Evolutionary conservation across 139 green algal species (phyloP), one percentile per base, ranked within the genome.

Genomic region (Dunaliella primolecta): DNA sequence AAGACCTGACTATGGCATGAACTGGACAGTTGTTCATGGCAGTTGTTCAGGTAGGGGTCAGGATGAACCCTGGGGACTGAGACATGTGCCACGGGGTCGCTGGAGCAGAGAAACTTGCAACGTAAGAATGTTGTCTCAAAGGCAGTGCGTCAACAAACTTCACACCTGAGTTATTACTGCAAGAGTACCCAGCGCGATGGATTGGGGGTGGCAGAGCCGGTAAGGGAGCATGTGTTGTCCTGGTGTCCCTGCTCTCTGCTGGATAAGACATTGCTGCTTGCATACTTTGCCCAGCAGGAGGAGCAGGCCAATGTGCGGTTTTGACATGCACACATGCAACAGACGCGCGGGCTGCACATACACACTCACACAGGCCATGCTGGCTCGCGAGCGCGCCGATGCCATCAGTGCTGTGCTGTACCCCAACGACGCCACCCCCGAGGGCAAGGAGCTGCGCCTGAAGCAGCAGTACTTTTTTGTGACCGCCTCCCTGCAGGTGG

Each of bases 401-500:
- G 92, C 93, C 82, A 99, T 99, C 93, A 95, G 86, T 79, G 93
- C 94, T 2, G 97, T 99, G 91, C 92, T 99, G 36, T 99, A 99
- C 92, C 97, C 97, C 84, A 98, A 99, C 84, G 97, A 99, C 90
- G 91, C 91, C 70, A 99, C 97, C 2, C 89, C 93, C 74, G 95
- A 99, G 86, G 97, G 97, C 88, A 99, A 99, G 92, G 95, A 98
- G 92, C 94, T 99, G 88, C 95, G 97, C 81, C 92, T 99, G 35
- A 98, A 98, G 94, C 97, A 99, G 94, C 97, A 99, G 92, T 98
- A 97, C 93, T 99, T 99, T 92, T 98, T 99, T 82, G 95, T 98
- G 25, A 96, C 92, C 32, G 97, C 97, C 15, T 98, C 96, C 24
- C 90, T 99, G 64, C 97, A 99, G 93, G 95, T 97, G 84, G 75